Evolutionary conservation across 768 basidiomycete species (phyloP).

Genomic region (Suillus brevipes): DNA sequence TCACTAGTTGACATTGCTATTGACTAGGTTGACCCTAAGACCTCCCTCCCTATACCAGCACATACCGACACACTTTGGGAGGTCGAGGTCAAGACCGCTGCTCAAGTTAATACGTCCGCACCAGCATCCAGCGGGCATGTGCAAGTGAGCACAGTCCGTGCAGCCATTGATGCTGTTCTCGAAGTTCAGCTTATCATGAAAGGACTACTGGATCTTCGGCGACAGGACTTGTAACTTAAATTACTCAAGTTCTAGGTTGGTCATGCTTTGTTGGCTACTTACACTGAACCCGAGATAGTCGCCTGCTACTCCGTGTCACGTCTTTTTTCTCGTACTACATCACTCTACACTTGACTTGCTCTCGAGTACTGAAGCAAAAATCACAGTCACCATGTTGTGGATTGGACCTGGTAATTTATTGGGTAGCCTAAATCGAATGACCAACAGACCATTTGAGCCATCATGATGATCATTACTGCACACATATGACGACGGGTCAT

Average conservation of each 20-base stretch:
- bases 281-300: not conserved
- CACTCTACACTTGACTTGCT: not conserved
- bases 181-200: conserved; percentile 86
- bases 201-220: conserved; percentile 73
- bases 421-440: not conserved
- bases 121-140: conserved; percentile 25
- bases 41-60: conserved; percentile 74
- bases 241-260: conserved; percentile 6
- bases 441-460: not conserved
- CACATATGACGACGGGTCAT: not conserved
- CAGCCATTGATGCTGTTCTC: conserved; percentile 70
- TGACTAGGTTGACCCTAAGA: conserved; percentile 68
- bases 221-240: conserved; percentile 59
- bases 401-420: not conserved
- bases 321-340: not conserved
- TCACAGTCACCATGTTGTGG: not conserved
- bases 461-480: not conserved
- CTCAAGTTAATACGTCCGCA: conserved; percentile 68
- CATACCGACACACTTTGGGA: conserved; percentile 83
- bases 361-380: not conserved
- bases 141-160: conserved; percentile 72
- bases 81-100: conserved; percentile 83
- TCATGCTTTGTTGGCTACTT: not conserved
- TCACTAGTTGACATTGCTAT: not conserved
- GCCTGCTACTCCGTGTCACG: not conserved